Percentiles rank a stretch among this genome's conserved stretches.
Conservation (phyloP, 129 eudicot genomes). For the Flaveria brownii region DNA sequence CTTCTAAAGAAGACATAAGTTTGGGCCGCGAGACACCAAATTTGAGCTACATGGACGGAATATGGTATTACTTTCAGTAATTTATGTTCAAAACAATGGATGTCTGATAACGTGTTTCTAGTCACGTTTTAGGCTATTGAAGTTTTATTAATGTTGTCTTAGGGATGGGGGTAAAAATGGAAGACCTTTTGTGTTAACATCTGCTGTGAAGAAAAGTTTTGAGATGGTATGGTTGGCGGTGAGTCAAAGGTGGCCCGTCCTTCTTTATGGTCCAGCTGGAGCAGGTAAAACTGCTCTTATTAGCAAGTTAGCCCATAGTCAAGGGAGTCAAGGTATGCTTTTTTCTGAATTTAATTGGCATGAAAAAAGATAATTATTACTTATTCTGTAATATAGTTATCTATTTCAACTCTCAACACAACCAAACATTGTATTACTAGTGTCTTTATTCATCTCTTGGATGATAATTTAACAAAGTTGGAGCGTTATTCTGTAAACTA, state of each 20-base stretch:
- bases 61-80: slow-evolving; percentile 36
- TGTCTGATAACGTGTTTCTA: slow-evolving; percentile 15
- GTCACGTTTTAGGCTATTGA: slow-evolving; percentile 6
- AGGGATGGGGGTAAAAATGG: slow-evolving; percentile 45
- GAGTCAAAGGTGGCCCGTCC: slow-evolving; percentile 97
- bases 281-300: slow-evolving; percentile 89
- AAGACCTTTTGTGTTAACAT: slow-evolving; percentile 72
- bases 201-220: slow-evolving; percentile 67
- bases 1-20: slow-evolving; percentile 23
- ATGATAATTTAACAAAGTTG: no score
- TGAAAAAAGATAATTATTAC: not conserved
- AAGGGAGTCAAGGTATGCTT: slow-evolving; percentile 71
- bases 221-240: slow-evolving; percentile 87
- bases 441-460: not conserved
- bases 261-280: slow-evolving; percentile 91
- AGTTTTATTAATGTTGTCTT: slow-evolving; percentile 17
- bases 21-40: slow-evolving; percentile 29
- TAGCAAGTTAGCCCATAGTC: slow-evolving; percentile 57
- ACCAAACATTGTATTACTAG: not conserved
- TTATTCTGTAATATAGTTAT: not conserved
- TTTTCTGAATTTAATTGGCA: slow-evolving; percentile 18
- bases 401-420: slow-evolving; percentile 11
- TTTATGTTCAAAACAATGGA: not conserved
- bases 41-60: slow-evolving; percentile 32
- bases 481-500: no score